phyloP scores from a whole-genome alignment of 345 rosid genomes.

The Euphorbia lathyris region DNA sequence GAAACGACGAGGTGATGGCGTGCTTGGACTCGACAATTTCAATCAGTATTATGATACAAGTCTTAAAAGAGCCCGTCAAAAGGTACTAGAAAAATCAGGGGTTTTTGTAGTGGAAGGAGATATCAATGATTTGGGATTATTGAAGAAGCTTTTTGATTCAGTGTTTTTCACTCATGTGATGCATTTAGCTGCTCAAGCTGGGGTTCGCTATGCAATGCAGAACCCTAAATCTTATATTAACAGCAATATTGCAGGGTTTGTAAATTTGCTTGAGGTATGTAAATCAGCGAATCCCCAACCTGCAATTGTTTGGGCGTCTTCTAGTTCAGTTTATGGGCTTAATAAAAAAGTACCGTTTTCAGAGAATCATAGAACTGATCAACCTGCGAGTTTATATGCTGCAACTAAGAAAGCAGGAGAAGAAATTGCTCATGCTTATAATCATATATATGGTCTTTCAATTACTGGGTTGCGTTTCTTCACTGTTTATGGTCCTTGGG shows the following conservation, averaged over 20 bases:
- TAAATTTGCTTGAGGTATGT: constrained; percentile 19
- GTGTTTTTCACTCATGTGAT: constrained; percentile 26
- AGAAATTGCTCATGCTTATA: constrained; percentile 15
- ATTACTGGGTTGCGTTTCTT: constrained; percentile 21
- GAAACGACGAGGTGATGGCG: constrained; percentile 69
- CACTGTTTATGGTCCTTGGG: constrained; percentile 23
- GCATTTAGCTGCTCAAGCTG: constrained; percentile 24
- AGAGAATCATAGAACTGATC: constrained; percentile 22
- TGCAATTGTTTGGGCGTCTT: constrained; percentile 20
- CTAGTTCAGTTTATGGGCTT: constrained; percentile 21
- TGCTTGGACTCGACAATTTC: constrained; percentile 71
- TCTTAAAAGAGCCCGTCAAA: constrained; percentile 57
- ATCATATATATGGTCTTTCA: constrained; percentile 19
- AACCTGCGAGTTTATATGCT: constrained; percentile 21
- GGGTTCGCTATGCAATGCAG: constrained; percentile 22
- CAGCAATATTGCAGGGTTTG: constrained; percentile 16
- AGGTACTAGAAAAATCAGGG: constrained; percentile 44
- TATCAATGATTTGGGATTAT: constrained; percentile 45
- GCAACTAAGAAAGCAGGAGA: constrained; percentile 22
- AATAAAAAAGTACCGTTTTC: constrained; percentile 18
- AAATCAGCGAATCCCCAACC: constrained; percentile 15
- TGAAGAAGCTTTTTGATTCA: constrained; percentile 50
- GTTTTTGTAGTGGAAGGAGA: constrained; percentile 65
- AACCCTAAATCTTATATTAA: constrained; percentile 18
- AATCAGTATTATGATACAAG: constrained; percentile 54